Percentiles rank a stretch among this genome's conserved stretches.
Conservation (phyloP, 2,329 filamentous ascomycete genomes). For the Claviceps humidiphila region DNA sequence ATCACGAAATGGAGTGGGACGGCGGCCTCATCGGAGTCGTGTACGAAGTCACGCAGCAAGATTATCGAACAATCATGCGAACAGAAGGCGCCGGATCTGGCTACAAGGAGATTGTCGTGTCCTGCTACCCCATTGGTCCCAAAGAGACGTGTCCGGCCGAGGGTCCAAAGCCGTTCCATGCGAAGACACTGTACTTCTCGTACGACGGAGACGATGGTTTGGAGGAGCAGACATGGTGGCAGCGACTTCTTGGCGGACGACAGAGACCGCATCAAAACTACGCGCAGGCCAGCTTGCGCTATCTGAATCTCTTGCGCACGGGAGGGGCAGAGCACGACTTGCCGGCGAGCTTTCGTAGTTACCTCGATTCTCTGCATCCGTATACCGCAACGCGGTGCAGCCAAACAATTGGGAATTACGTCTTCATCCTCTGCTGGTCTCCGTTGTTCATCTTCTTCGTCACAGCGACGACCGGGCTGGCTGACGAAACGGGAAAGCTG, state of each 20-base stretch:
- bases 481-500: constrained; percentile 51
- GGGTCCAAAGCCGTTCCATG: constrained; percentile 54
- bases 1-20: constrained; percentile 39
- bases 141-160: constrained; percentile 47
- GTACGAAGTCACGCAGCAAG: constrained; percentile 76
- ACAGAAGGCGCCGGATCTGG: constrained; percentile 78
- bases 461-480: constrained; percentile 29
- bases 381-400: constrained; percentile 55
- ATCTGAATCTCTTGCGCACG: constrained; percentile 65
- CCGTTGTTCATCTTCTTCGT: constrained; percentile 44
- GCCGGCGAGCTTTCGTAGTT: constrained; percentile 63
- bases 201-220: constrained; percentile 19
- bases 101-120: constrained; percentile 74
- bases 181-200: constrained; percentile 61
- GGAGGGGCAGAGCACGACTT: constrained; percentile 73
- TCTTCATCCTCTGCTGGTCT: constrained; percentile 47
- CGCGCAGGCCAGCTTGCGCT: constrained; percentile 72
- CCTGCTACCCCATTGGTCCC: constrained; percentile 57
- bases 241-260: constrained; percentile 29
- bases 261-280: constrained; percentile 54
- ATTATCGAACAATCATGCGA: constrained; percentile 76
- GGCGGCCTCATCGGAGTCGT: constrained; percentile 85
- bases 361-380: constrained; percentile 53
- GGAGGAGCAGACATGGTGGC: constrained; percentile 29
- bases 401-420: constrained; percentile 50